Base-by-base conservation (phyloP, 352 stramenopile genomes). In the Halophytophthora batemanensis region DNA sequence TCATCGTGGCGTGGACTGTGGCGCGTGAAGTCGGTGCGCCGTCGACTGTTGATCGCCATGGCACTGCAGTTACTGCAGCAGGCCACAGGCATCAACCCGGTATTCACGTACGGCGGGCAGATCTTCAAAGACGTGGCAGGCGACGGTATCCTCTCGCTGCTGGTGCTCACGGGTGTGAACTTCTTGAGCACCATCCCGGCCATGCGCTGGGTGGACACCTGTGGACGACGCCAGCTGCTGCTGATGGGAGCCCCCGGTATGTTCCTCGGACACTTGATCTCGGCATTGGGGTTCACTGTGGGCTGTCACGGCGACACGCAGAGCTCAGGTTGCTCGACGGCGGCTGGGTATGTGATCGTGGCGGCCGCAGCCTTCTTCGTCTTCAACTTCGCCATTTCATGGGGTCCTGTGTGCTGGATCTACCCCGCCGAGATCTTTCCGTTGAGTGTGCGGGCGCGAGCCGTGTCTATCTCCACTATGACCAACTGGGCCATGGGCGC, bases 71-170 rank as follows among this genome's bases (percentile, higher is more conserved):
- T 82, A n/a, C 59, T 82, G 11, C 71, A 82, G 36, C 71, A 82
- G 36, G 65, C 43, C 17, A 74, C 71, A 23, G 67, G 71, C 42
- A 78, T 81, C 47, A 81, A 78, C 51, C 66, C 66, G 18, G 56
- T 80, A 6, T 77, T 80, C 44, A 72, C 56, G 1, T 76, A 79
- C 43, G 66, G 66, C 21, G 69, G 65, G 42, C 62, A 74, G 28
- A 79, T 76, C 53, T 77, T 80, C 52, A 74, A 80, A 50, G 60
- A 74, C 61, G 60, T 80, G 19, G 44, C 69, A 17, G 59, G 66
- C 22, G 53, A 76, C 36, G 64, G 67, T 25, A 66, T 81, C 44
- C 42, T 71, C 41, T 70, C 64, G 21, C 53, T 77, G 47, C 61
- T 81, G 18, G 65, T 77, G 15, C 45, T 77, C 23, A 66, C 62